Base-by-base conservation (phyloP, 805 yeast genomes). In the Grigorovia humatica region DNA sequence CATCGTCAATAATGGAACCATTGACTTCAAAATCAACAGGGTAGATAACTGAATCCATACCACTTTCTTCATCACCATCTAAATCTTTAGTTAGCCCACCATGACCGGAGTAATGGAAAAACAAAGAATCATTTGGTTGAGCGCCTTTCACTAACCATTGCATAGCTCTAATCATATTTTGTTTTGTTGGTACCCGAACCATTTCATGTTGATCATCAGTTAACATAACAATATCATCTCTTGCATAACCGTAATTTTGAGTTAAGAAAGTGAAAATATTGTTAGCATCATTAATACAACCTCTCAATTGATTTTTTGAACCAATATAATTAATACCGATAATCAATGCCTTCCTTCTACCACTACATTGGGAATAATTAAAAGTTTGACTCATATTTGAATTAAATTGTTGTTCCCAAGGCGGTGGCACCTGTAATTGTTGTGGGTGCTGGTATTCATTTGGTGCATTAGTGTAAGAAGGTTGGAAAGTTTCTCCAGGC, bases 41-140 rank as follows among this genome's bases (percentile, higher is more conserved):
- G 56, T 83, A 83, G 52, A 85, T 80, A 5, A 80, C 80, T 61
- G 83, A 87, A 65, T 84, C 90, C 60, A 71, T 75, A 0, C 88
- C 88, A 59, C 81, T 85, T 18, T 76, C 86, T 60, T 85, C 91
- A 61, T 85, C 93, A 23, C 88, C 88, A 59, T 81, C 79, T 38
- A 70, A 62, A 64, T 87, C 95, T 47, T 72, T 68, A 4, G 81
- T 78, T 61, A 81, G 85, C 1, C 93, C 88, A 32, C 96, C 96
- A 63, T 88, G 96, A 8, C 96, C 93, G 0, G 93, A 84, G 63
- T 83, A 87, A 65, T 88, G 95, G 74, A 88, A 80, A 59, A 88
- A 82, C 48, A 87, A 67, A 9, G 88, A 78, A 68, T 87, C 95
- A 58, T 87, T 85, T 15, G 93, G 83, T 57, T 70, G 72, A 0